A percentile compares a stretch with the other conserved stretches of the same genome.
Conservation (phyloP, 179 eudicot species). For the Silene vulgaris region DNA sequence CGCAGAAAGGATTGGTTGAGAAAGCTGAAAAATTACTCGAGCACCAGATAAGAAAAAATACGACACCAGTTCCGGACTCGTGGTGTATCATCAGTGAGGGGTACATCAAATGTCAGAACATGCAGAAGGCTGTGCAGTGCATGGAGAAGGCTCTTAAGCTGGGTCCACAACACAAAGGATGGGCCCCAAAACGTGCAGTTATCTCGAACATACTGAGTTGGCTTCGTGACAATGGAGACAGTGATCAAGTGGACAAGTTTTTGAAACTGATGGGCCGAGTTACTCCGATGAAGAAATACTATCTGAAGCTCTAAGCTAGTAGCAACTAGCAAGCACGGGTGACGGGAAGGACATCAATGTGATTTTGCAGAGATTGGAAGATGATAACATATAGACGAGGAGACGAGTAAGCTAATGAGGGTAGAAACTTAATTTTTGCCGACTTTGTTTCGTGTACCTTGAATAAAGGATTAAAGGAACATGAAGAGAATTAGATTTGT, state of each 20-base stretch:
- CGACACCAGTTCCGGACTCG: neutral
- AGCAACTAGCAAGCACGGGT: conserved; percentile 20
- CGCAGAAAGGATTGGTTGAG: neutral
- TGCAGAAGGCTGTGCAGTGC: conserved; percentile 9
- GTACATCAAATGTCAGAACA: neutral
- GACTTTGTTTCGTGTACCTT: neutral
- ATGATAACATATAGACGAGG: conserved; percentile 37
- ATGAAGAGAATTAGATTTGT: neutral
- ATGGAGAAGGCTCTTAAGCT: conserved; percentile 13
- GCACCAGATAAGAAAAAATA: neutral
- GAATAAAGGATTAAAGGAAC: too few relatives aligned
- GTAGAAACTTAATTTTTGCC: neutral
- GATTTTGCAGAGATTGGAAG: conserved; percentile 32
- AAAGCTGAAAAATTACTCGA: conserved; percentile 17
- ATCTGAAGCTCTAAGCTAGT: conserved; percentile 22
- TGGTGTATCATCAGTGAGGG: conserved; percentile 14
- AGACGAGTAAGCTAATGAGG: conserved; percentile 11
- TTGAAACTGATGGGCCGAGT: conserved; percentile 1
- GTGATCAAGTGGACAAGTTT: conserved; percentile 3
- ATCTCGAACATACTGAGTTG: conserved; percentile 1
- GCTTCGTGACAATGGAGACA: neutral
- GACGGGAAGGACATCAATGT: conserved; percentile 17
- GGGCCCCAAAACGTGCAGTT: conserved; percentile 7
- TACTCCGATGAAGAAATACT: conserved; percentile 1
- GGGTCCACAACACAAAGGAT: conserved; percentile 3